Base-by-base conservation (phyloP, 805 yeast species). In the Cyberlindnera nakhonratchasimensis region DNA sequence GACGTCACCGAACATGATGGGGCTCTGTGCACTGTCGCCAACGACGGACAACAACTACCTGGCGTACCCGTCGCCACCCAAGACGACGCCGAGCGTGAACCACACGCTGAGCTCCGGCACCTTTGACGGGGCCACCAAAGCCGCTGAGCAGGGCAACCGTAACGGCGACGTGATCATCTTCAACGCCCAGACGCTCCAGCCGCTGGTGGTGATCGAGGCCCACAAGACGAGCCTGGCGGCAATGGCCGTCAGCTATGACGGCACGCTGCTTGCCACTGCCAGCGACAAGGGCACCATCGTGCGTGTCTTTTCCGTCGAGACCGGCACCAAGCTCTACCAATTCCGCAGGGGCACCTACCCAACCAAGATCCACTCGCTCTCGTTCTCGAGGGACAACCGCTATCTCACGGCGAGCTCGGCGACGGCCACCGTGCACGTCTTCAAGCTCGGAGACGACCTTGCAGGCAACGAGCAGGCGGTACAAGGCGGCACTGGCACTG, bases 351-450 rank as follows among this genome's bases (percentile, higher is more conserved):
- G 95, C 1, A 80, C 91, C 2, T 90, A 90, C 58, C 86, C 87
- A 3, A 86, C 97, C 2, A 75, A 71, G 48, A 86, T 93, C 14
- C 79, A 78, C 53, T 82, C 95, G 10, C 69, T 93, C 50, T 72
- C 78, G 28, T 93, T 93, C 64, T 83, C 87, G 48, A 66, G 71
- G 20, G 84, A 85, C 48, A 81, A 85, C 46, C 71, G 72, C 13
- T 76, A 83, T 48, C 67, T 93, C 23, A 77, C 87, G n/a, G 96
- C 91, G 20, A 79, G 91, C 10, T 83, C 95, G 21, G 79, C 95
- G 2, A 87, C 95, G 17, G 95, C 86, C 33, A 93, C 99, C 0
- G 90, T 93, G 18, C 99, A 93, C 62, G 79, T 93, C 29, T 93
- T 91, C 70, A 74, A 89, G 44, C 63, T 90, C 40, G 85, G 70